A percentile compares a stretch with the other conserved stretches of the same genome.
These are phyloP conservation scores for Malassezia dermatis DNA, from an alignment of 1,284 basidiomycete genomes.

Conservation along the genomic window DNA sequence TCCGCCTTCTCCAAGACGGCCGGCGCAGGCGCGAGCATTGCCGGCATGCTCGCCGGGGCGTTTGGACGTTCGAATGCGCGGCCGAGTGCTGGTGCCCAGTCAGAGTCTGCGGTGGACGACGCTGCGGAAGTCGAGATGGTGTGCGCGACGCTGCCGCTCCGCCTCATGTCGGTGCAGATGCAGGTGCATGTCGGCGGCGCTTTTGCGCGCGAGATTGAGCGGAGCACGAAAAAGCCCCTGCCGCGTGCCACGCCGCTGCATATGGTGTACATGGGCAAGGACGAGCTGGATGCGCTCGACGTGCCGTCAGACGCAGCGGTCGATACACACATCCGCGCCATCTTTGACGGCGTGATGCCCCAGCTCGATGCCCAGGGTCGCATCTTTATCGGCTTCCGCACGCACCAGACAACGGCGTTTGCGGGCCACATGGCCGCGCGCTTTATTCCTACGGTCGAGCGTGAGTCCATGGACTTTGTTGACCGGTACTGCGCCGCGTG, in stretches of 20 bases:
- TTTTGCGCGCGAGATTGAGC: conserved; percentile 66
- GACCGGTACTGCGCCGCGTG: conserved; percentile 45
- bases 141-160: conserved; percentile 61
- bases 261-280: conserved; percentile 82
- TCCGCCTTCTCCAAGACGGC: conserved; percentile 39
- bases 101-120: conserved; percentile 12
- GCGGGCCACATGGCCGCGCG: conserved; percentile 81
- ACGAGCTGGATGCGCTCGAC: conserved; percentile 59
- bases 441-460: conserved; percentile 93
- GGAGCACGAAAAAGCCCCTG: conserved; percentile 90
- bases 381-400: conserved; percentile 52
- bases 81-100: background rate
- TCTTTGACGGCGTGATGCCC: conserved; percentile 48
- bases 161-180: conserved; percentile 72
- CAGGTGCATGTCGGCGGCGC: conserved; percentile 64
- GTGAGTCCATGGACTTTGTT: conserved; percentile 72
- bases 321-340: conserved; percentile 27
- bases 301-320: conserved; percentile 35
- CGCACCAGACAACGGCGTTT: conserved; percentile 83
- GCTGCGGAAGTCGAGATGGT: conserved; percentile 21
- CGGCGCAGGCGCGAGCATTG: conserved; percentile 26
- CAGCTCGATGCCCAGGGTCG: conserved; percentile 39
- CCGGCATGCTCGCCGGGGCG: conserved; percentile 45
- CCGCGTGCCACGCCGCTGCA: conserved; percentile 68
- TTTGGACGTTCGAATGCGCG: conserved; percentile 38